Conservation (phyloP, 2,329 filamentous ascomycete genomes). For the Rutstroemia sp. region DNA sequence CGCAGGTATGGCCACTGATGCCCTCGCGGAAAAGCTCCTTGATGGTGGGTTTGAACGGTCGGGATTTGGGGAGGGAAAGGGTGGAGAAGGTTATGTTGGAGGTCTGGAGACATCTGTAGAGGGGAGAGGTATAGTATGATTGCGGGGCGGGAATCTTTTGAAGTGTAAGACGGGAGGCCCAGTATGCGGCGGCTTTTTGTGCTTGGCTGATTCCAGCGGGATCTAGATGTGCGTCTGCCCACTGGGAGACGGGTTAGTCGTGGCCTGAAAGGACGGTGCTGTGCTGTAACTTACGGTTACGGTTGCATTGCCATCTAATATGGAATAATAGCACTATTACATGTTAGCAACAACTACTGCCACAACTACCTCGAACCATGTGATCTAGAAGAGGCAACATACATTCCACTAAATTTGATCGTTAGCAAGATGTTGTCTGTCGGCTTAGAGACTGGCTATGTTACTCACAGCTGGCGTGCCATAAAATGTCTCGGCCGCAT, state of each 20-base stretch:
- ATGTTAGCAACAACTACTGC: neutral
- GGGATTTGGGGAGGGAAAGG: constrained; percentile 21
- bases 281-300: constrained; percentile 24
- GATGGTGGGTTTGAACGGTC: constrained; percentile 49
- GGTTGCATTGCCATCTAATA: constrained; percentile 56
- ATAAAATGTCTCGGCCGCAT: constrained; percentile 53
- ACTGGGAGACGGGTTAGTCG: constrained; percentile 27
- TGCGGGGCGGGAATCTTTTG: constrained; percentile 54
- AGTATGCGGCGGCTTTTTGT: constrained; percentile 50
- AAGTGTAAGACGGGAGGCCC: constrained; percentile 42
- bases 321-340: constrained; percentile 55
- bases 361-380: neutral
- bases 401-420: constrained; percentile 48
- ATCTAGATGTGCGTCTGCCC: constrained; percentile 59
- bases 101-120: constrained; percentile 56
- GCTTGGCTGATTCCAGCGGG: constrained; percentile 50
- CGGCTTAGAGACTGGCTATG: neutral
- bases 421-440: neutral
- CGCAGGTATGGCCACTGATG: constrained; percentile 62
- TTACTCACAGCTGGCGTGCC: constrained; percentile 46
- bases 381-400: constrained; percentile 23
- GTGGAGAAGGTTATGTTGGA: constrained; percentile 51
- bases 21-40: constrained; percentile 61
- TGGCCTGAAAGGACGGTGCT: neutral
- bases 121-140: constrained; percentile 57